Conservation (phyloP, 2,329 filamentous ascomycete species). For the Scedosporium apiospermum region DNA sequence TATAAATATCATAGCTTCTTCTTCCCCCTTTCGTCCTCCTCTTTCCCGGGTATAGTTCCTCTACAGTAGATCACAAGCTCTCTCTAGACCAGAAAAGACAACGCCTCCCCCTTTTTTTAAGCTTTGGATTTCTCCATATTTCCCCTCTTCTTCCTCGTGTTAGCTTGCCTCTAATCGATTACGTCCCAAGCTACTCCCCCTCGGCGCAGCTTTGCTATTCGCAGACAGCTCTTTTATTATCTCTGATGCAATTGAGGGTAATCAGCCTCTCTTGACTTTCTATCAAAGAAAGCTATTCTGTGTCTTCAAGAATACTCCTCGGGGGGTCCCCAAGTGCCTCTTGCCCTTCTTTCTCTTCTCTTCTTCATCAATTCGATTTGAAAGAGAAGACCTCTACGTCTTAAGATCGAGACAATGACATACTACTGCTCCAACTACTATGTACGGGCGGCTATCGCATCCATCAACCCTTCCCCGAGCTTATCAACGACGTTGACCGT, state of each 20-base stretch:
- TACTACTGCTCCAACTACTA: slow-evolving; percentile 30
- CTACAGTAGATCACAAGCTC: not conserved
- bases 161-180: not conserved
- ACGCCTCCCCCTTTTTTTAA: not conserved
- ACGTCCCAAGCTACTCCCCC: not conserved
- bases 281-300: too few relatives aligned
- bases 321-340: too few relatives aligned
- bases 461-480: too few relatives aligned
- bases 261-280: not conserved
- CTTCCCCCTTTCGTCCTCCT: not conserved
- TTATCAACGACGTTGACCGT: not conserved
- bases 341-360: too few relatives aligned
- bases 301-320: too few relatives aligned
- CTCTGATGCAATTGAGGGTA: not conserved
- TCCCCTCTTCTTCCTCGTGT: not conserved
- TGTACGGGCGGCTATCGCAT: slow-evolving; percentile 13
- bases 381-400: not conserved
- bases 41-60: not conserved
- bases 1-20: not conserved
- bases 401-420: slow-evolving; percentile 13
- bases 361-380: too few relatives aligned
- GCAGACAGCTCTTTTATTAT: not conserved
- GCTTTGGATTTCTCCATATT: not conserved
- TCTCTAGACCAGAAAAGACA: not conserved
- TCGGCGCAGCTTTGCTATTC: not conserved